These are phyloP conservation scores for Claviceps arundinis DNA, from an alignment of 2,329 filamentous ascomycete species.

Conservation along the genomic window DNA sequence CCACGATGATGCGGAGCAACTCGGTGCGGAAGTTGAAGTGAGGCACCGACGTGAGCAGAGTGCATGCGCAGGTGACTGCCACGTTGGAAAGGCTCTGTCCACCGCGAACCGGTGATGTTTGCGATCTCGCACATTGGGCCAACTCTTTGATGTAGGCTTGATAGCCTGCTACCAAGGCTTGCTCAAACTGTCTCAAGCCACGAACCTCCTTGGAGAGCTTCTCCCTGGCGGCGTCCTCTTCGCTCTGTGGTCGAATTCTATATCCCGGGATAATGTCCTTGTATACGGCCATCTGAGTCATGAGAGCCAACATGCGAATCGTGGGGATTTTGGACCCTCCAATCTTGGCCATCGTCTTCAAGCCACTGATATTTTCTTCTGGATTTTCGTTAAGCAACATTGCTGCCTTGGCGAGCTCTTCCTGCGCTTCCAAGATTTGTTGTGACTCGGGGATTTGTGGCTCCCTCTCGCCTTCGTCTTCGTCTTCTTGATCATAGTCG, in stretches of 20 bases:
- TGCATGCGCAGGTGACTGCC: slow-evolving; percentile 77
- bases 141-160: slow-evolving; percentile 72
- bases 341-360: slow-evolving; percentile 66
- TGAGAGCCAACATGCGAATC: slow-evolving; percentile 75
- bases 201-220: slow-evolving; percentile 89
- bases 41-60: slow-evolving; percentile 65
- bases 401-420: slow-evolving; percentile 79
- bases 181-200: slow-evolving; percentile 71
- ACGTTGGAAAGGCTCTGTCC: slow-evolving; percentile 50
- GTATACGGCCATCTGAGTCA: slow-evolving; percentile 79
- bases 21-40: slow-evolving; percentile 96
- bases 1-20: slow-evolving; percentile 73
- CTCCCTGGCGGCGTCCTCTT: slow-evolving; percentile 60
- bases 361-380: slow-evolving; percentile 71
- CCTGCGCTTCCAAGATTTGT: slow-evolving; percentile 77
- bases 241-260: slow-evolving; percentile 69
- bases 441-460: slow-evolving; percentile 60
- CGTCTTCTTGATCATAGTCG: slow-evolving; percentile 23
- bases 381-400: slow-evolving; percentile 77
- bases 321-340: slow-evolving; percentile 55
- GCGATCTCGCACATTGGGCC: slow-evolving; percentile 49
- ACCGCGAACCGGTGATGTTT: slow-evolving; percentile 24
- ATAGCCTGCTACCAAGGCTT: slow-evolving; percentile 74
- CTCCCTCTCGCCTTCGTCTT: slow-evolving; percentile 16
- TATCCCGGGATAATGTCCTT: slow-evolving; percentile 96